Evolutionary conservation across 768 basidiomycete species (phyloP).

Genomic region (Pisolithus marmoratus): DNA sequence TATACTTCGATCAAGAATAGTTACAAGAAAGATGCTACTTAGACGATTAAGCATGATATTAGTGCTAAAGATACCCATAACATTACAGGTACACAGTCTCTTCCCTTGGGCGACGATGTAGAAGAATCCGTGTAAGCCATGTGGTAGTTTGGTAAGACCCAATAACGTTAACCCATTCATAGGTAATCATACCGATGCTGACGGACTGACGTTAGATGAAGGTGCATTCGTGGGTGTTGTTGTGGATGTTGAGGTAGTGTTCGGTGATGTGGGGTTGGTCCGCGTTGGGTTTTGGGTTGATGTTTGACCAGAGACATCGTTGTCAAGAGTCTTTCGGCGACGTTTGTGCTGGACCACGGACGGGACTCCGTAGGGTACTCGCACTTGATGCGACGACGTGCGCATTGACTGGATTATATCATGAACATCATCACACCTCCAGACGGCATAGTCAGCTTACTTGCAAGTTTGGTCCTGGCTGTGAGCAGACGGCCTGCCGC

Average conservation of each 20-base stretch:
- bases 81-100: too few species aligned
- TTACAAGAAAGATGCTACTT: too few species aligned
- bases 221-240: background rate
- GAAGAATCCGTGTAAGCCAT: too few species aligned
- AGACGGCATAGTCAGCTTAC: conserved; percentile 25
- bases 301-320: conserved; percentile 18
- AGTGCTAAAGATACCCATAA: too few species aligned
- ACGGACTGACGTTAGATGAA: conserved; percentile 15
- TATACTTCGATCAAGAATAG: too few species aligned
- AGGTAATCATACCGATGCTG: conserved; percentile 12
- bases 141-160: background rate
- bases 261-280: conserved; percentile 11
- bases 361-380: conserved; percentile 46
- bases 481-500: conserved; percentile 37
- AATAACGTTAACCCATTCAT: background rate
- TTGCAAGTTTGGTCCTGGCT: conserved; percentile 39
- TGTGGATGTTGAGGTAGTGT: conserved; percentile 6
- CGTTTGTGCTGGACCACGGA: conserved; percentile 43
- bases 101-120: too few species aligned
- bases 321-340: conserved; percentile 25
- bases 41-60: too few species aligned
- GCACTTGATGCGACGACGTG: conserved; percentile 40
- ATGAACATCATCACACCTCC: conserved; percentile 10
- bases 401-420: conserved; percentile 34
- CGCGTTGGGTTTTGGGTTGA: conserved; percentile 16